Conservation (phyloP, 225 moss, liverwort and hornwort species). For the Lunularia cruciata region DNA sequence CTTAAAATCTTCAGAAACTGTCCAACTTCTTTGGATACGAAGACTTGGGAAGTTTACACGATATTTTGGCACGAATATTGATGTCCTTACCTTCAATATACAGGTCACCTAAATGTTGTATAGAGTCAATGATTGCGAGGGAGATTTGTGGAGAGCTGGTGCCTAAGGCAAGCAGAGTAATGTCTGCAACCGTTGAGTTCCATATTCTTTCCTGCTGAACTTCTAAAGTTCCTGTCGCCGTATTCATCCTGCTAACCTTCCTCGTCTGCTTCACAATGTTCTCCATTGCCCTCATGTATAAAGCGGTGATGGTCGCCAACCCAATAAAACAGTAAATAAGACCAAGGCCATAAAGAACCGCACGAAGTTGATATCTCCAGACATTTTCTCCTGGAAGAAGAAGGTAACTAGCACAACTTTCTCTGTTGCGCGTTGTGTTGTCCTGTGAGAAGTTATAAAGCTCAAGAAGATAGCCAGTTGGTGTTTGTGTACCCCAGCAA, state of each 20-base stretch:
- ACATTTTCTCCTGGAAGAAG: slow-evolving; percentile 59
- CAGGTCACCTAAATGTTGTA: slow-evolving; percentile 67
- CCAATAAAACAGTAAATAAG: slow-evolving; percentile 85
- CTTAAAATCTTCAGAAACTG: too few species aligned
- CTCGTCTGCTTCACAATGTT: slow-evolving; percentile 72
- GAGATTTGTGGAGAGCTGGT: slow-evolving; percentile 87
- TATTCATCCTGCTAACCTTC: slow-evolving; percentile 48
- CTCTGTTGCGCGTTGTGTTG: slow-evolving; percentile 40
- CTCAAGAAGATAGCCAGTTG: slow-evolving; percentile 38
- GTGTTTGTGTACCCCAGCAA: slow-evolving; percentile 28
- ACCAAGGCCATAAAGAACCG: slow-evolving; percentile 56
- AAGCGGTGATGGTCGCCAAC: slow-evolving; percentile 70
- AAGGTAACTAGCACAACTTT: slow-evolving; percentile 56
- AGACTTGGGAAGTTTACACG: too few species aligned
- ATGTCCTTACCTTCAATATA: slow-evolving; percentile 48
- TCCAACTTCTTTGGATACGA: too few species aligned
- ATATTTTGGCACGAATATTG: too few species aligned
- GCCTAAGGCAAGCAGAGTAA: slow-evolving; percentile 87
- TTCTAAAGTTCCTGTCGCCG: slow-evolving; percentile 49
- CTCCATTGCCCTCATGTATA: slow-evolving; percentile 87
- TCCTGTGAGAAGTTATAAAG: slow-evolving; percentile 34
- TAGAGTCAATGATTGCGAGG: slow-evolving; percentile 73
- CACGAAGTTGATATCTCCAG: slow-evolving; percentile 71
- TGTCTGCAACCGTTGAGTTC: slow-evolving; percentile 88
- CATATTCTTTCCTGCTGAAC: slow-evolving; percentile 54